Conservation (phyloP, 371 early-diverging fungal species). For the Amoeboaphelidium protococcarum region DNA sequence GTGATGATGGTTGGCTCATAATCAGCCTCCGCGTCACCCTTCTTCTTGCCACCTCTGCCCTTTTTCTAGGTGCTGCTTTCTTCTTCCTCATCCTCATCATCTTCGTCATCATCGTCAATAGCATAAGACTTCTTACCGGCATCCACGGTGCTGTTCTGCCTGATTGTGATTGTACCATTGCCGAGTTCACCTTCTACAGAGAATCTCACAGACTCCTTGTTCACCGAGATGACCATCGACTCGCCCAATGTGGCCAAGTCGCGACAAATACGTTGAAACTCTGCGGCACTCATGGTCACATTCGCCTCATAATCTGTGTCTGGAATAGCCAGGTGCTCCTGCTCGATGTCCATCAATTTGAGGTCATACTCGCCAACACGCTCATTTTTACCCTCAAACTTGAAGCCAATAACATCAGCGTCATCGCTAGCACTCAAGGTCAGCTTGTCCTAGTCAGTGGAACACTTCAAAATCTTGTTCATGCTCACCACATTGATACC, state of each 20-base stretch:
- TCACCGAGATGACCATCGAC: constrained; percentile 60
- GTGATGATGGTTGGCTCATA: constrained; percentile 4
- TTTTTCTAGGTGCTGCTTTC: no score
- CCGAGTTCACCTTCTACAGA: constrained; percentile 69
- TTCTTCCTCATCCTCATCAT: no score
- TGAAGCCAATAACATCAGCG: constrained; percentile 48
- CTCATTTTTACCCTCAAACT: constrained; percentile 58
- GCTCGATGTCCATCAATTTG: constrained; percentile 90
- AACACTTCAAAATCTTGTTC: constrained; percentile 55
- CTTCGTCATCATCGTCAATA: no score
- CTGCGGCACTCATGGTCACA: constrained; percentile 57
- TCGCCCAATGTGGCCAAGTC: constrained; percentile 67
- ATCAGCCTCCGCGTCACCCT: no score
- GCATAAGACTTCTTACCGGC: no score
- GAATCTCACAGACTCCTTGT: constrained; percentile 82
- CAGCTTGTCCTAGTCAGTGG: constrained; percentile 68
- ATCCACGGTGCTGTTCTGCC: constrained; percentile 45
- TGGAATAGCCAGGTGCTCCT: constrained; percentile 85
- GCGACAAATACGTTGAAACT: constrained; percentile 75
- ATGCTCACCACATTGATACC: constrained; percentile 1
- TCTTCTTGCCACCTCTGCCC: no score
- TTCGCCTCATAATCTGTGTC: constrained; percentile 73
- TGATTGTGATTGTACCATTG: constrained; percentile 48
- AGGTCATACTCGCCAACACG: constrained; percentile 73
- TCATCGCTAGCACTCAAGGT: constrained; percentile 71